Base-by-base conservation (phyloP, 441 rosid species). In the Populus hybrid region DNA sequence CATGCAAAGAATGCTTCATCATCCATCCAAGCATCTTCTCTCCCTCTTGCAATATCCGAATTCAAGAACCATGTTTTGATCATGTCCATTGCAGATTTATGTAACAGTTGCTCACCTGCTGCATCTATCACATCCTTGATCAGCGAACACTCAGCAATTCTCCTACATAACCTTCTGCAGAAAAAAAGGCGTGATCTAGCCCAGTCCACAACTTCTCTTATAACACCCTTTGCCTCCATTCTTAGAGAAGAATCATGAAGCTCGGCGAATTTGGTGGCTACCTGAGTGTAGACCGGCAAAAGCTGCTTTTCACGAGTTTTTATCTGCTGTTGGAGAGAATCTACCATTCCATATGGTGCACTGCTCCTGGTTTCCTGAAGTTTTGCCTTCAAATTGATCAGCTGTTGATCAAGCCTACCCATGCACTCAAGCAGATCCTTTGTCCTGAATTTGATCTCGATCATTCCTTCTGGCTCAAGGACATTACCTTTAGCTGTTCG, bases 401-500 rank as follows among this genome's bases (percentile, higher is more conserved):
- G 87, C 81, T 89, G 90, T 42, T 78, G 91, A 76, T 97, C 99
- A 16, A 97, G 95, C 89, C 99, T 90, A 70, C 93, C 92, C 99
- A 97, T 97, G 93, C 99, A 97, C 75, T 97, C 99, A 23, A 94
- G 83, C 73, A 93, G 88, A 85, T 97, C 99, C 86, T 83, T 97
- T 36, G 97, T 89, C 87, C 98, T 89, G 79, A 97, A 97, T 79
- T 94, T 97, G 81, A 97, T 94, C 90, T 97, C 99, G 36, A 97
- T 94, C 82, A 91, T 92, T 74, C 99, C 99, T 89, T 97, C 99
- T 20, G 99, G 99, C 86, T 97, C 99, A 59, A 97, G 99, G 71
- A 97, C 99, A 83, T 93, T 97, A 53, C 99, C 99, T 77, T 93
- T 90, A 20, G 98, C 99, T 2, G 98, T 92, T 75, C 88, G 89